A percentile compares a stretch with the other conserved stretches of the same genome.
phyloP scores from a whole-genome alignment of 2,329 filamentous ascomycete genomes.

The Zymoseptoria pseudotritici region DNA sequence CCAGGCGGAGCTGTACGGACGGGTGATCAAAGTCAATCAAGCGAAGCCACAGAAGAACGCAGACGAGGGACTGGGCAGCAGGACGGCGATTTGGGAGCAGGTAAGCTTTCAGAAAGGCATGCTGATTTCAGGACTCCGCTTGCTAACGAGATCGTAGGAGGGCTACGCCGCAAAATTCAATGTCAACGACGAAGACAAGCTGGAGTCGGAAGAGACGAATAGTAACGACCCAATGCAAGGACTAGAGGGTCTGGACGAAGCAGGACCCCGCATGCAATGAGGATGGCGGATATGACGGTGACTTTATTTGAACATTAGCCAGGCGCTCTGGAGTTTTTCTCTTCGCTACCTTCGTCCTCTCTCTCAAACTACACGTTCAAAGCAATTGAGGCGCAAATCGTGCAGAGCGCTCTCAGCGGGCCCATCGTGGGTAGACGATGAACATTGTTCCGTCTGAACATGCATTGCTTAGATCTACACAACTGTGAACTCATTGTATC shows the following conservation, averaged over 20 bases:
- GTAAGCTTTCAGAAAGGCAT: background rate
- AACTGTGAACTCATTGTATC: background rate
- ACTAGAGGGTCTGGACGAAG: conserved; percentile 85
- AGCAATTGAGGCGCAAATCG: too few species aligned
- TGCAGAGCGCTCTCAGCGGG: too few species aligned
- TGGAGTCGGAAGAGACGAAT: conserved; percentile 44
- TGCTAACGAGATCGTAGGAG: conserved; percentile 53
- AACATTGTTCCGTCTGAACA: too few species aligned
- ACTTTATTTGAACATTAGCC: background rate
- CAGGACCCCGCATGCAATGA: conserved; percentile 75
- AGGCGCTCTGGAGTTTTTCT: conserved; percentile 5
- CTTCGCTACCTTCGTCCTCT: background rate
- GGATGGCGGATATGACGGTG: background rate
- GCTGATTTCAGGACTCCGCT: conserved; percentile 12
- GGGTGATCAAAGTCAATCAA: conserved; percentile 82
- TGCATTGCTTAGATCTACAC: background rate
- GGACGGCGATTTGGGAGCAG: conserved; percentile 68
- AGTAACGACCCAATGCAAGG: conserved; percentile 71
- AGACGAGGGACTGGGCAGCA: conserved; percentile 82
- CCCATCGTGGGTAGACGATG: too few species aligned
- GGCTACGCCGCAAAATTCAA: conserved; percentile 86
- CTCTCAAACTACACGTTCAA: too few species aligned
- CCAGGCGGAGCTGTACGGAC: conserved; percentile 87
- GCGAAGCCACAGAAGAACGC: conserved; percentile 88
- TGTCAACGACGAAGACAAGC: conserved; percentile 69